Base-by-base conservation (phyloP, 108 stramenopile species). In the Licmophora abbreviata region DNA sequence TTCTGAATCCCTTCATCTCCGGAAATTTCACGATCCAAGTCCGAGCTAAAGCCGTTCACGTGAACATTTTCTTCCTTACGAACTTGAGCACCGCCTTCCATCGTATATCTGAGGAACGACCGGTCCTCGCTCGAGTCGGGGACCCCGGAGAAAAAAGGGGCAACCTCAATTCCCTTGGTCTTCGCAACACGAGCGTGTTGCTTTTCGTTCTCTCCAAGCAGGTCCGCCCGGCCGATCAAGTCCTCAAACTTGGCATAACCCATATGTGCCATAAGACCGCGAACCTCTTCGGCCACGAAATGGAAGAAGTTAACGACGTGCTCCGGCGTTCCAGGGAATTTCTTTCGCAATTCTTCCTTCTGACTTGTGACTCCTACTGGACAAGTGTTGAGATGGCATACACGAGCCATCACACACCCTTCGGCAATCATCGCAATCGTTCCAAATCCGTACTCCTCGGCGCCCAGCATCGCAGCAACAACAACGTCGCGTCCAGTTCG, bases 221-320 rank as follows among this genome's bases (percentile, higher is more conserved):
- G 61, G 64, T 96, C 95, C 11, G 85, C 76, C 44, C 95, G 81
- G 24, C 95, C 95, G 61, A 98, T 86, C 54, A 95, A 59, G 46
- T 96, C 97, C 34, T 94, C 92, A 36, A 95, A 63, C 33, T 76
- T 80, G 31, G 84, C 68, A 83, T 95, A 93, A 53, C 97, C 97
- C 45, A 98, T 56, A 48, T 82, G 73, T 9, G 94, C 92, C 75
- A 86, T 73, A 24, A 85, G 56, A 46, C 79, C 68, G 37, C 96
- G 77, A 27, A 88, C 57, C 58, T 95, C 94, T 58, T 94, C 93
- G 28, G 93, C 94, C 50, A 94, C 86, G 75, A 94, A 85, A 50
- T 81, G 72, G 66, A 96, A 95, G 72, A 91, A 98, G 73, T 94
- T 92, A 10, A 96, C 92, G 20, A 98, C 95, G 66, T 96, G 92